Evolutionary conservation across 495 filamentous ascomycete species (phyloP).

Genomic region (Hyaloscypha hepaticicola): DNA sequence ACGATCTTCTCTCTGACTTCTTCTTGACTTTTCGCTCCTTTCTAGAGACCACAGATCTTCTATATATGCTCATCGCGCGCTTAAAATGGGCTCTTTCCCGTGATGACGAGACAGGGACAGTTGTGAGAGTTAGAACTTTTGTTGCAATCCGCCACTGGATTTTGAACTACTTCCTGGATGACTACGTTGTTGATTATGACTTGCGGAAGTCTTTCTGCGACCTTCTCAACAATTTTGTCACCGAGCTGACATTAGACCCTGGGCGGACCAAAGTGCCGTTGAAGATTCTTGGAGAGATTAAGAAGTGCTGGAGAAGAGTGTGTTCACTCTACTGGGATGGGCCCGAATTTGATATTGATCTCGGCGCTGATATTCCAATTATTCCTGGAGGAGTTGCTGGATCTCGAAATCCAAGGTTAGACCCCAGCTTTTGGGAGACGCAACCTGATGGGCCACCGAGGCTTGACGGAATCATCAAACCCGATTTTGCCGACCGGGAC

Average conservation of each 20-base stretch:
- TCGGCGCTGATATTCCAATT: conserved; percentile 67
- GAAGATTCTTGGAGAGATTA: conserved; percentile 90
- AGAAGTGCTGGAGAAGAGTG: conserved; percentile 94
- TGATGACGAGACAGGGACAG: conserved; percentile 78
- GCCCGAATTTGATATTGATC: conserved; percentile 54
- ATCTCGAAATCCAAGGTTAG: conserved; percentile 50
- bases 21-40: conserved; percentile 94
- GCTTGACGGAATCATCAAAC: conserved; percentile 40
- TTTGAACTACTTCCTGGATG: conserved; percentile 94
- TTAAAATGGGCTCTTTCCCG: conserved; percentile 84
- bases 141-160: conserved; percentile 98
- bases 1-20: conserved; percentile 96
- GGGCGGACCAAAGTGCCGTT: conserved; percentile 68
- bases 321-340: conserved; percentile 87
- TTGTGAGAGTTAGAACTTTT: conserved; percentile 93
- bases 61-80: conserved; percentile 79
- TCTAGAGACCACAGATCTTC: conserved; percentile 69
- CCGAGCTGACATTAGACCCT: conserved; percentile 45
- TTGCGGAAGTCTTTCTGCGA: conserved; percentile 80
- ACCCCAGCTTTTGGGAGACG: conserved; percentile 47
- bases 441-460: conserved; percentile 39
- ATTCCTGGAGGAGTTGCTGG: conserved; percentile 68
- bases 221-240: conserved; percentile 73
- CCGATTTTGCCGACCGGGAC: conserved; percentile 37
- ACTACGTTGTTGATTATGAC: conserved; percentile 82